Evolutionary conservation across 1,139 yeast genomes (phyloP), one percentile per base, ranked within the genome.

Genomic region (Hansenula sp.): DNA sequence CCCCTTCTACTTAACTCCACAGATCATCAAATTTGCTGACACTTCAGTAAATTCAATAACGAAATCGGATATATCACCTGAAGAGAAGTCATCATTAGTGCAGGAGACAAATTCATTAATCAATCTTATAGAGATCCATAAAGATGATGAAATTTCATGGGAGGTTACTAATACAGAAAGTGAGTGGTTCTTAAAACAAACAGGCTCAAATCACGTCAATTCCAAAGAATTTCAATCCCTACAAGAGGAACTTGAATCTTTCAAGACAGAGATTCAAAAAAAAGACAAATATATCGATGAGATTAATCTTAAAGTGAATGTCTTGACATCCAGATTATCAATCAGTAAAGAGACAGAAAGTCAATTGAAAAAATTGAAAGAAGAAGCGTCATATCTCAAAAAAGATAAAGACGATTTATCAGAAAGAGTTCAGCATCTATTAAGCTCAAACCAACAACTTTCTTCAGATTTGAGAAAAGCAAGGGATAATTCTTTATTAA

Each of bases 261-360:
- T 11, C 26, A 24, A 11, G 12, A 13, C 26, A 24, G 26, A 24
- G 13, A 6, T 24, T 24, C 13, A 24, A 11, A 24, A 5, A 24
- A 39, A 43, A 21, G 45, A 42, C 17, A 37, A 29, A 21, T n/a
- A 28, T 2, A 42, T 57, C 17, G 59, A 56, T 11, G 62, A 61
- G 32, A 46, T 56, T 12, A 62, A 64, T 17, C 58, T 72, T 42
- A 74, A 70, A 42, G 60, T 73, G 11, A 60, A 62, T 13, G 57
- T 69, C 7, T 54, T 73, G 33, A 71, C 70, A 46, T 63, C 64
- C 14, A 71, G 69, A 48, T 60, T 76, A 57, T 26, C 29, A 4
- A 38, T 43, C 5, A 45, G 41, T 6, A 43, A 42, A 29, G 51
- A 50, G 6, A 35, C 47, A 2, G 51, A 50, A 20, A 5, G 14